Conservation (phyloP, 345 rosid genomes). For the Hypericum androsaemum region DNA sequence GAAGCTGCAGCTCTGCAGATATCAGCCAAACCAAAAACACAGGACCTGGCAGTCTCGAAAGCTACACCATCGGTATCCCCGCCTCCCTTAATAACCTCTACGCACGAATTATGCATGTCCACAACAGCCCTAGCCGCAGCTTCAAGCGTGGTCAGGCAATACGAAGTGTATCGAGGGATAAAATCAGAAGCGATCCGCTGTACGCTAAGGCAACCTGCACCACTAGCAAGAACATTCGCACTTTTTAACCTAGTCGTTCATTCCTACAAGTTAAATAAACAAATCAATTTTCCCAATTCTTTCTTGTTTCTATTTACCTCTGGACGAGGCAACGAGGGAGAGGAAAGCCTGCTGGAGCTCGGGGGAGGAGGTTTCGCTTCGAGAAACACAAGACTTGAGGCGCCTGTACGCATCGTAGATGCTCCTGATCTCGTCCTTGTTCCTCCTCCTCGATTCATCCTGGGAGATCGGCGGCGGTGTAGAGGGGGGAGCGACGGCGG, state of each 20-base stretch:
- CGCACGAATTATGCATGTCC: constrained; percentile 47
- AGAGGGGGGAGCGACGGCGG: constrained; percentile 45
- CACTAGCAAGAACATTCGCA: constrained; percentile 8
- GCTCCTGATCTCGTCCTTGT: constrained; percentile 71
- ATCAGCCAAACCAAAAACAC: constrained; percentile 77
- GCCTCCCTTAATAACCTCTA: constrained; percentile 40
- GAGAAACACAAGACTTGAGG: constrained; percentile 51
- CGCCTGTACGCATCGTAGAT: constrained; percentile 73
- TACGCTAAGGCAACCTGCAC: constrained; percentile 80
- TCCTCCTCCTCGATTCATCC: constrained; percentile 60
- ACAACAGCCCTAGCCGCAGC: constrained; percentile 61
- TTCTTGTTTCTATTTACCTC: constrained; percentile 29
- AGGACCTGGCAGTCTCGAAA: constrained; percentile 70
- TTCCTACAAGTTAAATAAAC: neutral
- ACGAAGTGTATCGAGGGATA: constrained; percentile 71
- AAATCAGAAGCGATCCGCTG: constrained; percentile 83
- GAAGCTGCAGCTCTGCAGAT: constrained; percentile 57
- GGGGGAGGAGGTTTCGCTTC: constrained; percentile 41
- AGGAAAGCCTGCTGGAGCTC: constrained; percentile 67
- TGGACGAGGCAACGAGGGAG: constrained; percentile 64
- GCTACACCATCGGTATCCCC: constrained; percentile 68
- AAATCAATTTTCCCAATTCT: neutral
- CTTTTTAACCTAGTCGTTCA: constrained; percentile 8
- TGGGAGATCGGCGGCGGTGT: constrained; percentile 44
- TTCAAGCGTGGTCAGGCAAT: constrained; percentile 72